Percentiles rank a stretch among this genome's conserved stretches.
Evolutionary conservation across 148 eudicot genomes (phyloP).

Genomic region (Salicornia ramosissima): DNA sequence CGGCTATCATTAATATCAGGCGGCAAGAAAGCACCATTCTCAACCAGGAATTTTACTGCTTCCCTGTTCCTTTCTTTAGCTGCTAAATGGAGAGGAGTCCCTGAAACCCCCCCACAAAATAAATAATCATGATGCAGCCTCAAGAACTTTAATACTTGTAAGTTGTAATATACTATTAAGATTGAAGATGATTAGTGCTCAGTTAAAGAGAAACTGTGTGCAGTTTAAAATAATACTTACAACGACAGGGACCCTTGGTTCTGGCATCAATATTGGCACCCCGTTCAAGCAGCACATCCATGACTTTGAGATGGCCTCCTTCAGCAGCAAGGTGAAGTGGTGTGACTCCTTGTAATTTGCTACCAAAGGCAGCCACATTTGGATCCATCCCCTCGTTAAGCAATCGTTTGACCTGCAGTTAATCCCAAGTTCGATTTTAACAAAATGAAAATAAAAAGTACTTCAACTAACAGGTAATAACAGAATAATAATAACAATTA

Average conservation of each 20-base stretch:
- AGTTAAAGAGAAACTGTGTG: background rate
- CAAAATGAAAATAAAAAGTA: background rate
- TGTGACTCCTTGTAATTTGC: slow-evolving; percentile 81
- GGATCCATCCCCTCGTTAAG: slow-evolving; percentile 85
- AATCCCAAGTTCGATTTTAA: background rate
- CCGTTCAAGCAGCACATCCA: slow-evolving; percentile 85
- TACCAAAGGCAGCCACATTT: slow-evolving; percentile 80
- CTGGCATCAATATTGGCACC: slow-evolving; percentile 96
- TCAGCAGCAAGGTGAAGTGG: slow-evolving; percentile 99
- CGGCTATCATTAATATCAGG: slow-evolving; percentile 76
- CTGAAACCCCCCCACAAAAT: slow-evolving; percentile 37
- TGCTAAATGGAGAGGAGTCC: slow-evolving; percentile 98
- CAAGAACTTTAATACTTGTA: background rate
- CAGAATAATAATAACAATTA: too few relatives aligned
- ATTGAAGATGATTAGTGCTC: background rate
- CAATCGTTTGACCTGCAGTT: slow-evolving; percentile 65
- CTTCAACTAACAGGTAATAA: background rate
- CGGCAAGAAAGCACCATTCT: slow-evolving; percentile 94
- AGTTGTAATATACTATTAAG: too few relatives aligned
- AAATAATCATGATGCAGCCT: background rate
- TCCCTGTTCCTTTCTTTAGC: slow-evolving; percentile 83
- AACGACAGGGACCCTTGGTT: slow-evolving; percentile 95
- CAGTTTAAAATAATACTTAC: slow-evolving; percentile 37
- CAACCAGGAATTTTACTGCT: slow-evolving; percentile 74
- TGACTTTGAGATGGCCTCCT: slow-evolving; percentile 81